Conservation (phyloP, 176 grass and related monocot species). For the Poa annua region DNA sequence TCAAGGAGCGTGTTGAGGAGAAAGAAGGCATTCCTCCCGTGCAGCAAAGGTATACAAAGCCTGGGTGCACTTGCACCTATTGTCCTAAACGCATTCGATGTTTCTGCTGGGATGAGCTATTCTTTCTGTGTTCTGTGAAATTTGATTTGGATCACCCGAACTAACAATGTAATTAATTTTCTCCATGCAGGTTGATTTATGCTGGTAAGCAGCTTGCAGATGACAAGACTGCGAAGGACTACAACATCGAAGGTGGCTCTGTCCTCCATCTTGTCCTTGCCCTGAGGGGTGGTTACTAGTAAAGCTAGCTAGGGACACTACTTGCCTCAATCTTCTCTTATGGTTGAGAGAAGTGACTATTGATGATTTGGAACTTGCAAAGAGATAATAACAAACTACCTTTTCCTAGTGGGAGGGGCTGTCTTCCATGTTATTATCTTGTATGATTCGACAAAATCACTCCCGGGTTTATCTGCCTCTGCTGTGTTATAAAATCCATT, state of each 20-base stretch:
- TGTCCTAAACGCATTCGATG: neutral
- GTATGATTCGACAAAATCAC: slow-evolving; percentile 41
- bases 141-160: neutral
- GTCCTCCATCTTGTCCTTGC: slow-evolving; percentile 98
- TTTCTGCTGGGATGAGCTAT: too few relatives aligned
- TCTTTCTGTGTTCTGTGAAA: too few relatives aligned
- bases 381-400: slow-evolving; percentile 48
- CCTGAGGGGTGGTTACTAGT: slow-evolving; percentile 80
- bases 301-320: slow-evolving; percentile 8
- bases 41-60: slow-evolving; percentile 72
- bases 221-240: slow-evolving; percentile 98
- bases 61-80: neutral
- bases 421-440: slow-evolving; percentile 55
- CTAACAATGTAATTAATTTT: neutral
- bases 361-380: slow-evolving; percentile 39
- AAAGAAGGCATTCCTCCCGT: slow-evolving; percentile 98
- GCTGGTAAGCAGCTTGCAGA: slow-evolving; percentile 98
- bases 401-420: slow-evolving; percentile 54
- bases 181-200: slow-evolving; percentile 74
- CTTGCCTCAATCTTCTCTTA: slow-evolving; percentile 8
- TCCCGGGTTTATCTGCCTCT: neutral
- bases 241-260: slow-evolving; percentile 97
- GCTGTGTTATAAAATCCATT: neutral
- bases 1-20: slow-evolving; percentile 97
- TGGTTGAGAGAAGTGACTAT: slow-evolving; percentile 32